Conservation (phyloP, 495 filamentous ascomycete genomes). For the Aspergillus egyptiacus region DNA sequence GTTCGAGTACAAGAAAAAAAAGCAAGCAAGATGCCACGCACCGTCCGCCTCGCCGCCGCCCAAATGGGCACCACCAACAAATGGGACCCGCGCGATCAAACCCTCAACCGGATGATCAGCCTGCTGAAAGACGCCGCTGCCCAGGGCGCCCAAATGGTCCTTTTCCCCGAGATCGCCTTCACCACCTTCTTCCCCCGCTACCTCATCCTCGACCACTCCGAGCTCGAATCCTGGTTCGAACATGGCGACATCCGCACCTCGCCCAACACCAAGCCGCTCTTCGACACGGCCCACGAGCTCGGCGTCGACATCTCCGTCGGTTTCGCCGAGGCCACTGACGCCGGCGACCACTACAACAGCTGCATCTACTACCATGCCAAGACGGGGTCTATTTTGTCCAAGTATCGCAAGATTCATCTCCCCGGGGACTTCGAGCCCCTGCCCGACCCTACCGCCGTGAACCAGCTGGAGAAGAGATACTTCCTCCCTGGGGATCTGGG, state of each 20-base stretch:
- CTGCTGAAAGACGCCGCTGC: constrained; percentile 33
- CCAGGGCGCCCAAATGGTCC: constrained; percentile 35
- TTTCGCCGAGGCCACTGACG: constrained; percentile 34
- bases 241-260: constrained; percentile 32
- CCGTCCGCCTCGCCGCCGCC: constrained; percentile 36
- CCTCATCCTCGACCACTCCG: constrained; percentile 28
- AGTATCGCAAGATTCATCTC: constrained; percentile 48
- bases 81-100: constrained; percentile 27
- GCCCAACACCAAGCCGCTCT: constrained; percentile 38
- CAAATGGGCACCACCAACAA: constrained; percentile 39
- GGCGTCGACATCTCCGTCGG: constrained; percentile 44
- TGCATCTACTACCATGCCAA: constrained; percentile 42
- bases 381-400: constrained; percentile 32
- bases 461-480: constrained; percentile 48
- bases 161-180: constrained; percentile 44
- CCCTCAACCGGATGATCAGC: constrained; percentile 35
- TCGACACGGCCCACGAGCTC: constrained; percentile 36
- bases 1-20: not conserved
- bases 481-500: constrained; percentile 44
- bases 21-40: constrained; percentile 22
- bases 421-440: constrained; percentile 44
- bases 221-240: constrained; percentile 42
- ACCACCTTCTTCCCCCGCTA: constrained; percentile 48
- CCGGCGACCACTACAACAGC: constrained; percentile 39
- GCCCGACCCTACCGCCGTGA: constrained; percentile 35